Evolutionary conservation across 768 basidiomycete genomes (phyloP).

Genomic region (Russula sp.): DNA sequence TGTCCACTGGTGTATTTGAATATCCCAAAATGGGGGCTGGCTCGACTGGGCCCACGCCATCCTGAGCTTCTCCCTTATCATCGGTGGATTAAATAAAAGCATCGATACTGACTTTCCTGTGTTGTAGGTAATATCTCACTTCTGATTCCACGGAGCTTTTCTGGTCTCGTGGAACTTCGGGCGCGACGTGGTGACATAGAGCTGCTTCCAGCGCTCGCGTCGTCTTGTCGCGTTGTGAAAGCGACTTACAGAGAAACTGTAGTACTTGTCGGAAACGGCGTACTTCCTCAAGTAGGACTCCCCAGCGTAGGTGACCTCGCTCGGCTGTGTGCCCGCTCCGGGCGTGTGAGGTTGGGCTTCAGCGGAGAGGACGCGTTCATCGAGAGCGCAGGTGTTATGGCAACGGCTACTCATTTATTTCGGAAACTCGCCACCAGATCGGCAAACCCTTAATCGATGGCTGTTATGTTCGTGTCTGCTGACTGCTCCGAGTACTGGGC

Average conservation of each 20-base stretch:
- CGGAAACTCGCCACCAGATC: constrained; percentile 6
- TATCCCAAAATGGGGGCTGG: constrained; percentile 7
- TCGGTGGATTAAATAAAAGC: constrained; percentile 4
- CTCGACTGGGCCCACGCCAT: not conserved
- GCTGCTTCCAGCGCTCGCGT: constrained; percentile 17
- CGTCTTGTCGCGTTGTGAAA: constrained; percentile 3
- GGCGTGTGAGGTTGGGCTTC: constrained; percentile 18
- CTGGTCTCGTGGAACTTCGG: constrained; percentile 18
- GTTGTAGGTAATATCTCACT: constrained; percentile 20
- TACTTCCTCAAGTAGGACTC: constrained; percentile 1
- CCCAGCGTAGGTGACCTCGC: constrained; percentile 7
- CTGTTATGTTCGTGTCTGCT: constrained; percentile 6
- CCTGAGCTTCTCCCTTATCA: constrained; percentile 5
- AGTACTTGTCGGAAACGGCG: constrained; percentile 10
- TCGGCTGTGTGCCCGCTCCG: constrained; percentile 7
- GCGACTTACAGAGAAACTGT: constrained; percentile 9
- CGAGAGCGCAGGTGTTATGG: constrained; percentile 9
- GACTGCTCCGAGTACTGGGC: constrained; percentile 1
- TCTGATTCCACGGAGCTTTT: constrained; percentile 22
- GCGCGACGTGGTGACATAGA: constrained; percentile 10
- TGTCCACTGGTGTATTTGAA: not conserved
- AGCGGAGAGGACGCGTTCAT: constrained; percentile 17
- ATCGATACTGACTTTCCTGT: constrained; percentile 13
- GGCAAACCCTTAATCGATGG: constrained; percentile 3
- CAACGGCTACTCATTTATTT: not conserved